Conservation (phyloP, 2,329 filamentous ascomycete genomes). For the Graphium sp. region DNA sequence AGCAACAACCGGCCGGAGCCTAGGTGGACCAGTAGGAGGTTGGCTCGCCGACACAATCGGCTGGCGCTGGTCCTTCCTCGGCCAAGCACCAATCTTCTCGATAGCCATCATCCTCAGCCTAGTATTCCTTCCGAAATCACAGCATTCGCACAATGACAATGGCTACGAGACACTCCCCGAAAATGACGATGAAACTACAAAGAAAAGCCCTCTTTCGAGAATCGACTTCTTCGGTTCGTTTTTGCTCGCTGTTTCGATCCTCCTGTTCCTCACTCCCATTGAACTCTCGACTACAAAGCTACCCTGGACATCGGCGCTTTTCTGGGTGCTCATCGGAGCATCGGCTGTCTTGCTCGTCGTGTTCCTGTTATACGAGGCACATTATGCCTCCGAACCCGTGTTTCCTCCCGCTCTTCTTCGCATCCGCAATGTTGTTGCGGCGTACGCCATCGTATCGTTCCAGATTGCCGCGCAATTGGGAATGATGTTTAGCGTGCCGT, state of each 20-base stretch:
- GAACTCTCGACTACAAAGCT: slow-evolving; percentile 39
- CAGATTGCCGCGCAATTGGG: slow-evolving; percentile 36
- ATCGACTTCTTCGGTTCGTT: slow-evolving; percentile 42
- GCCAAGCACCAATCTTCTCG: slow-evolving; percentile 42
- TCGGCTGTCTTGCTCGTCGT: slow-evolving; percentile 19
- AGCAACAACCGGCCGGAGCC: slow-evolving; percentile 29
- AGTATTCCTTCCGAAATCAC: slow-evolving; percentile 21
- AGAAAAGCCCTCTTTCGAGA: slow-evolving; percentile 6
- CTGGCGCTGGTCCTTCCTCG: slow-evolving; percentile 51
- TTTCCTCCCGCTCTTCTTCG: slow-evolving; percentile 37
- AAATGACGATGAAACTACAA: background rate
- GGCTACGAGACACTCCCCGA: background rate
- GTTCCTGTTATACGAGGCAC: slow-evolving; percentile 29
- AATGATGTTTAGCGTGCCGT: slow-evolving; percentile 43
- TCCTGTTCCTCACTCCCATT: slow-evolving; percentile 35
- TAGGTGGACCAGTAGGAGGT: slow-evolving; percentile 40
- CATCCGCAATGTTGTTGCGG: slow-evolving; percentile 31
- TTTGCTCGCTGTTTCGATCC: slow-evolving; percentile 39
- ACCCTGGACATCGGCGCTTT: slow-evolving; percentile 31
- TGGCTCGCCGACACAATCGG: slow-evolving; percentile 46
- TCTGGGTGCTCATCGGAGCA: slow-evolving; percentile 20
- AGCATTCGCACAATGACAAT: background rate
- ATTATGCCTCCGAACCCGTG: slow-evolving; percentile 33
- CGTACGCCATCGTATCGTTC: slow-evolving; percentile 31
- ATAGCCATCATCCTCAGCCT: slow-evolving; percentile 35